Percentiles rank a stretch among this genome's conserved stretches.
Conservation (phyloP, 1,284 basidiomycete species). For the Erythrobasidium hasegawianum region DNA sequence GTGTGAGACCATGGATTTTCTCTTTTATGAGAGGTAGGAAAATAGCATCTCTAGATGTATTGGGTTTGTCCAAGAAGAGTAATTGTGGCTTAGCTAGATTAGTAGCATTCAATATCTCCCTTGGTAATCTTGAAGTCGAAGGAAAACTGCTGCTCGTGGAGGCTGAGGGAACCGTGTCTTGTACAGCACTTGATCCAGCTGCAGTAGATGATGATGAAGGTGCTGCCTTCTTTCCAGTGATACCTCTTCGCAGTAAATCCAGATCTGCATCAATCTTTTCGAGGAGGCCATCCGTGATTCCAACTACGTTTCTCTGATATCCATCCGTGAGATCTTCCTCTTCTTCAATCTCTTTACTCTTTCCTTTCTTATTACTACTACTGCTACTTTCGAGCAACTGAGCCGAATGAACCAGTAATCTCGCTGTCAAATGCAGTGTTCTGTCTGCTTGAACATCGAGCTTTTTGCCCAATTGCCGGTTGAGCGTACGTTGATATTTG, state of each 20-base stretch:
- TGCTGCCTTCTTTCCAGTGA: constrained; percentile 10
- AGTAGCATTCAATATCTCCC: constrained; percentile 62
- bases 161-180: not conserved
- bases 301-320: constrained; percentile 74
- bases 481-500: constrained; percentile 42
- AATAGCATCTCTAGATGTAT: constrained; percentile 61
- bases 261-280: constrained; percentile 61
- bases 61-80: constrained; percentile 59
- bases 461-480: constrained; percentile 35
- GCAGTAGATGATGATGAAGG: constrained; percentile 7
- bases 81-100: constrained; percentile 74
- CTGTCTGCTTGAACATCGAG: constrained; percentile 37
- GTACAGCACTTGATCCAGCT: not conserved
- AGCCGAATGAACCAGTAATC: constrained; percentile 58
- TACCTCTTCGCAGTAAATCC: constrained; percentile 39
- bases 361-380: constrained; percentile 50
- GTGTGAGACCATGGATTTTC: constrained; percentile 64
- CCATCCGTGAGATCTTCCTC: constrained; percentile 75
- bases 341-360: constrained; percentile 39
- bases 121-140: constrained; percentile 44
- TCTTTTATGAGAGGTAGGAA: constrained; percentile 13
- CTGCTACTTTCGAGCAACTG: constrained; percentile 48
- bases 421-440: constrained; percentile 59
- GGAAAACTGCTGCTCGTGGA: constrained; percentile 39
- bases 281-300: constrained; percentile 75